These are phyloP conservation scores for Cicer yamashitae DNA, from an alignment of 306 rosid species.

Conservation along the genomic window DNA sequence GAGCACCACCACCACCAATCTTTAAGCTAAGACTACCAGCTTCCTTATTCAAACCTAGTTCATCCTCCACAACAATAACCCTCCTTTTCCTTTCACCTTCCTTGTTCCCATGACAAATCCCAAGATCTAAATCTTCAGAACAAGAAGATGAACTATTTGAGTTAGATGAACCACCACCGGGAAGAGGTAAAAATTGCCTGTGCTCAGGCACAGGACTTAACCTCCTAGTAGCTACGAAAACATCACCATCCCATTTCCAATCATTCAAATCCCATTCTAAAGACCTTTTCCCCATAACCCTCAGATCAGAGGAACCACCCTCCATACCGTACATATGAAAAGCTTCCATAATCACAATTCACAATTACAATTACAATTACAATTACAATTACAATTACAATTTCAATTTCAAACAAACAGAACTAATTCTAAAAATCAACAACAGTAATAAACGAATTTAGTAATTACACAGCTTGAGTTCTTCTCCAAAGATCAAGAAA, in stretches of 20 bases:
- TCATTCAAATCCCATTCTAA: slow-evolving; percentile 82
- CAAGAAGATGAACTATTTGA: slow-evolving; percentile 82
- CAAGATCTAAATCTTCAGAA: slow-evolving; percentile 70
- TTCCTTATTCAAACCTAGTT: slow-evolving; percentile 52
- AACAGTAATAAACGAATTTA: slow-evolving; percentile 24
- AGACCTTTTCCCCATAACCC: slow-evolving; percentile 61
- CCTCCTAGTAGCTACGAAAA: slow-evolving; percentile 69
- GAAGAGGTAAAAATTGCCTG: slow-evolving; percentile 61
- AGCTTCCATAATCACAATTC: slow-evolving; percentile 62
- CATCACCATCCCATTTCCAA: slow-evolving; percentile 93
- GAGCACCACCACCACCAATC: slow-evolving; percentile 58
- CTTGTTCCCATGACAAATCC: slow-evolving; percentile 58
- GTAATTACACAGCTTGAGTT: slow-evolving; percentile 44
- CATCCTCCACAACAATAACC: slow-evolving; percentile 61
- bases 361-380: background rate
- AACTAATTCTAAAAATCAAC: slow-evolving; percentile 26
- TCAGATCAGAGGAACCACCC: slow-evolving; percentile 51
- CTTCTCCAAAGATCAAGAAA: slow-evolving; percentile 65
- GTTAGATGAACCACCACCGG: slow-evolving; percentile 59
- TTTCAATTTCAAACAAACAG: background rate
- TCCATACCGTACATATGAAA: slow-evolving; percentile 52
- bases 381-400: no score
- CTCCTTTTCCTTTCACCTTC: slow-evolving; percentile 83
- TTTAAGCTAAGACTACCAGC: slow-evolving; percentile 62
- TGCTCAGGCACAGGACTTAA: slow-evolving; percentile 59